Evolutionary conservation across 345 rosid genomes (phyloP).

Genomic region (Kandelia obovata): DNA sequence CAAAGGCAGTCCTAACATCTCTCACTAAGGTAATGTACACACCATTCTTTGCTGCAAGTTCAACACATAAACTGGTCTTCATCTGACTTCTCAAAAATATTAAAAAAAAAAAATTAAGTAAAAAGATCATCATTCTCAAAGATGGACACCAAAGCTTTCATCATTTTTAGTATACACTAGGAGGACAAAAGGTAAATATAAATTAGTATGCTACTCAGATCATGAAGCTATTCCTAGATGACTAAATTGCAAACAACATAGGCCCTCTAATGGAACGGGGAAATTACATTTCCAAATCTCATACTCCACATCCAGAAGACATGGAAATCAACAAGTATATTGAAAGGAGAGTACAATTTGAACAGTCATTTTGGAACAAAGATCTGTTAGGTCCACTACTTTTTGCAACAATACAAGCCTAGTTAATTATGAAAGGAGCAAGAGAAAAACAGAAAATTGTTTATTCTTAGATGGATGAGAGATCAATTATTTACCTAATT

Average conservation of each 20-base stretch:
- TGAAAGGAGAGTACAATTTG: not conserved
- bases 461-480: not conserved
- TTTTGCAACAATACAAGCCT: not conserved
- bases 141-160: no score
- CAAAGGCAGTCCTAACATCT: constrained; percentile 86
- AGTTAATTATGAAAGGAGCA: not conserved
- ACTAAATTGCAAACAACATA: not conserved
- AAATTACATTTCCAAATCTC: not conserved
- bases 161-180: no score
- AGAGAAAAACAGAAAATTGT: constrained; percentile 2
- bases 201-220: not conserved
- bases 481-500: constrained; percentile 50
- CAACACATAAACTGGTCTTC: constrained; percentile 12
- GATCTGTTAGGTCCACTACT: not conserved
- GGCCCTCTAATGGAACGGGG: not conserved
- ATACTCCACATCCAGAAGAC: not conserved
- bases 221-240: not conserved
- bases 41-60: constrained; percentile 75
- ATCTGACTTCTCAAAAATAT: not conserved
- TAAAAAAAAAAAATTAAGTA: not conserved
- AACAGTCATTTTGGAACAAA: not conserved
- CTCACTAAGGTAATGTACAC: constrained; percentile 63
- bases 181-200: not conserved
- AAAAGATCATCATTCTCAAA: not conserved
- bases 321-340: not conserved